phyloP scores from a whole-genome alignment of 768 basidiomycete genomes.

The Pisolithus sp. region DNA sequence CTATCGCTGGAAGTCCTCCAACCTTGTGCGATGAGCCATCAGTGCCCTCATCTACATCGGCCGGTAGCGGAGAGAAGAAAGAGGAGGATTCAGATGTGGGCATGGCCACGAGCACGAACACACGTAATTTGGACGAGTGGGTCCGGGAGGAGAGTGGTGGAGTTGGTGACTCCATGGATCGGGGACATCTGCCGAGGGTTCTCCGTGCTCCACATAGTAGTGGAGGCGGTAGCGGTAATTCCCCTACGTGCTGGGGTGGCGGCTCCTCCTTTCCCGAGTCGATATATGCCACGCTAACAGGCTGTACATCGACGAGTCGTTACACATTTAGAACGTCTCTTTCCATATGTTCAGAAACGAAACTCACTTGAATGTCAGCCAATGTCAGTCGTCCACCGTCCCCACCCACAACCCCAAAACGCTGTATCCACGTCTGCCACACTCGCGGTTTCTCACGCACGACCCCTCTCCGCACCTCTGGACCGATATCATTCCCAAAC shows the following conservation, averaged over 20 bases:
- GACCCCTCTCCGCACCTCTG: constrained; percentile 17
- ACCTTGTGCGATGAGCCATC: constrained; percentile 8
- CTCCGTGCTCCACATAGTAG: constrained; percentile 2
- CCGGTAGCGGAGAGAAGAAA: too few species aligned
- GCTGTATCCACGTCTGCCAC: constrained; percentile 24
- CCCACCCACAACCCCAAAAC: constrained; percentile 4
- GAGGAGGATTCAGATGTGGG: constrained; percentile 15
- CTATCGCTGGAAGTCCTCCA: constrained; percentile 25
- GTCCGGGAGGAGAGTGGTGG: constrained; percentile 7
- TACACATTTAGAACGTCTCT: neutral
- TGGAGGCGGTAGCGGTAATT: constrained; percentile 1
- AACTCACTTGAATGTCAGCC: constrained; percentile 22
- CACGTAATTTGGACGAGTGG: constrained; percentile 24
- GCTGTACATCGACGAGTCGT: constrained; percentile 10
- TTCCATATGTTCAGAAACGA: neutral
- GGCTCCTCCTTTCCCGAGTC: neutral
- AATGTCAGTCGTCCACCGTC: constrained; percentile 18
- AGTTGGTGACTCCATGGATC: constrained; percentile 10
- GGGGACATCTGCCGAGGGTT: constrained; percentile 1
- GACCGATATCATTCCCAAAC: constrained; percentile 29
- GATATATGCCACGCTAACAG: constrained; percentile 18
- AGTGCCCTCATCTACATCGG: constrained; percentile 1
- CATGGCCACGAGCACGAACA: constrained; percentile 43
- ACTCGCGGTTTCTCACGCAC: constrained; percentile 26
- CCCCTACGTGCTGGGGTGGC: neutral